Base-by-base conservation (phyloP, 2,329 filamentous ascomycete species). In the Drechslerella dactyloides region DNA sequence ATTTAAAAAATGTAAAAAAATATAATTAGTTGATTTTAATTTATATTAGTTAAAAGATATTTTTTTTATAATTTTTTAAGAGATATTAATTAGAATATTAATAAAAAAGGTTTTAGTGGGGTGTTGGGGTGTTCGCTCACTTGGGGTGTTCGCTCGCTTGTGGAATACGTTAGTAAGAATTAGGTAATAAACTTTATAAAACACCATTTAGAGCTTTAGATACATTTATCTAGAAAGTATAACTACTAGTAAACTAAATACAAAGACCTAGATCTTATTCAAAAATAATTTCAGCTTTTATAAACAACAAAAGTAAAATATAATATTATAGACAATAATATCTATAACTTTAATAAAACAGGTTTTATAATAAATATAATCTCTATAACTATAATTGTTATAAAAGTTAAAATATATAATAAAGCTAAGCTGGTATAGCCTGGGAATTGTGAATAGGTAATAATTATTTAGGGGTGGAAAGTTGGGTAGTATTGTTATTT, bases 351-450 rank as follows among this genome's bases (percentile, higher is more conserved):
- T 7, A 30, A 17, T 52, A n/a, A 60, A 21, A 10, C 15, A 55
- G 13, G 13, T 13, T 23, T 7, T 23, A 24, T 10, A n/a, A n/a
- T 30, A 23, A 10, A 15, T n/a, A 60, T 23, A 24, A n/a, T n/a
- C n/a, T n/a, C n/a, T n/a, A 2, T 54, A 7, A 51, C 10, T 10
- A n/a, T 10, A 53, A 3, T 60, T 52, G 17, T 13, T 2, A 52
- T 52, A 21, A n/a, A n/a, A n/a, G n/a, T n/a, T n/a, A n/a, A n/a
- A n/a, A 60, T n/a, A 23, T 52, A 60, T 24, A 21, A 23, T 55
- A 60, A 52, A 52, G 4, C 53, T 4, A 54, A 52, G 23, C 8
- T 60, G n/a, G 37, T 23, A 10, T 52, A 15, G 24, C 11, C 5
- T 52, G 21, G 3, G 53, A 10, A 52, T 23, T 2, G 4, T 21